Conservation (phyloP, 768 basidiomycete genomes). For the Crucibulum laeve region DNA sequence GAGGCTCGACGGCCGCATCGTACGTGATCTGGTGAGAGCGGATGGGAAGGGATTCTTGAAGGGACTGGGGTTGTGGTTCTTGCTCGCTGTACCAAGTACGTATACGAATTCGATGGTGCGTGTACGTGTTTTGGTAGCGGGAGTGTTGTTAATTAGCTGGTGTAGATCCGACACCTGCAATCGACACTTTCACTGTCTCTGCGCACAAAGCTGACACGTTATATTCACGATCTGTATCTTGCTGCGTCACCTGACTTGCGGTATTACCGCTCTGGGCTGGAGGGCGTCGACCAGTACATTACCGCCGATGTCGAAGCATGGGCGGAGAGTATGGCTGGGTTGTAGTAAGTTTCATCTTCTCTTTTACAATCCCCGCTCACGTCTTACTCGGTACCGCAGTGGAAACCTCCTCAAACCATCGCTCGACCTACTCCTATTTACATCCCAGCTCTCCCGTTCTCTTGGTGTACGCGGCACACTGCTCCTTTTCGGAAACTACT, state of each 20-base stretch:
- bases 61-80: neutral
- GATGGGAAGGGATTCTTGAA: neutral
- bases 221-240: slow-evolving; percentile 90
- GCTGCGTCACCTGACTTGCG: slow-evolving; percentile 66
- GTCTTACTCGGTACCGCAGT: slow-evolving; percentile 30
- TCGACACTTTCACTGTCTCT: slow-evolving; percentile 78
- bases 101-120: slow-evolving; percentile 93
- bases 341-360: slow-evolving; percentile 67
- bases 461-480: slow-evolving; percentile 83
- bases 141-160: neutral
- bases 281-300: slow-evolving; percentile 87
- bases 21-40: slow-evolving; percentile 26
- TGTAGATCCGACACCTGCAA: slow-evolving; percentile 84
- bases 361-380: neutral
- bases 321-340: slow-evolving; percentile 76
- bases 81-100: slow-evolving; percentile 38
- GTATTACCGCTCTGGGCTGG: slow-evolving; percentile 61
- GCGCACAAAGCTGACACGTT: slow-evolving; percentile 83
- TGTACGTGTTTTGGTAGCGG: neutral
- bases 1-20: slow-evolving; percentile 83
- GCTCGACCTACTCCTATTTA: slow-evolving; percentile 88
- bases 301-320: slow-evolving; percentile 91
- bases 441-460: slow-evolving; percentile 82
- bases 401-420: slow-evolving; percentile 93
- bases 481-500: slow-evolving; percentile 80